Evolutionary conservation across 1,284 basidiomycete species (phyloP), one percentile per base, ranked within the genome.

Genomic region (Austroboletus novae-zelandiae): DNA sequence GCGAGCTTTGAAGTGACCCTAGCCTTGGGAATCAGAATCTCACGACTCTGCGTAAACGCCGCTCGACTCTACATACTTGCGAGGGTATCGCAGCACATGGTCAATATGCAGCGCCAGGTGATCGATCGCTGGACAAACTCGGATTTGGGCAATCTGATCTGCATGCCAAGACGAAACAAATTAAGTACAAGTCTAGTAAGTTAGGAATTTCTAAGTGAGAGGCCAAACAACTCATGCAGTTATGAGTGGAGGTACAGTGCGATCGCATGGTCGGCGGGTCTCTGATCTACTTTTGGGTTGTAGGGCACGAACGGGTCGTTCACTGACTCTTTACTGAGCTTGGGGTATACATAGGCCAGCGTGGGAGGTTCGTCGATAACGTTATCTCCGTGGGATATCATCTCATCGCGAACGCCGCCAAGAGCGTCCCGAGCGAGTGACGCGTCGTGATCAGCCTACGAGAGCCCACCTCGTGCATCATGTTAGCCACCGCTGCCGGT

Each of bases 401-500:
- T 14, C n/a, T 36, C 34, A 8, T n/a, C 14, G 11, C 34, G 34
- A n/a, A 36, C n/a, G 14, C n/a, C 7, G n/a, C 34, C 4, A 71
- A 35, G n/a, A 36, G 34, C 11, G 2, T 8, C 14, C 4, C 10
- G 18, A 10, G 37, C 10, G 37, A 9, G 37, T 40, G 17, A 23
- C 18, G 7, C 18, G 14, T 8, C 9, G 9, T 9, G 37, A 23
- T 14, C 6, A 75, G 8, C 11, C 67, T 66, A 40, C 58, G 63
- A 15, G 64, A 67, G 1, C 53, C 53, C 0, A 62, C 65, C 50
- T 61, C 66, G 45, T 50, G 55, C 43, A 74, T 53, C 50, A 74
- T 59, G 45, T 71, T 60, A 2, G 53, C 49, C 6, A 73, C 55
- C 0, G 71, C 71, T 5, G 66, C 60, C 0, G 67, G 44, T 1